Evolutionary conservation across 2,329 filamentous ascomycete genomes (phyloP), one percentile per base, ranked within the genome.

Genomic region (Beauveria brongniartii): DNA sequence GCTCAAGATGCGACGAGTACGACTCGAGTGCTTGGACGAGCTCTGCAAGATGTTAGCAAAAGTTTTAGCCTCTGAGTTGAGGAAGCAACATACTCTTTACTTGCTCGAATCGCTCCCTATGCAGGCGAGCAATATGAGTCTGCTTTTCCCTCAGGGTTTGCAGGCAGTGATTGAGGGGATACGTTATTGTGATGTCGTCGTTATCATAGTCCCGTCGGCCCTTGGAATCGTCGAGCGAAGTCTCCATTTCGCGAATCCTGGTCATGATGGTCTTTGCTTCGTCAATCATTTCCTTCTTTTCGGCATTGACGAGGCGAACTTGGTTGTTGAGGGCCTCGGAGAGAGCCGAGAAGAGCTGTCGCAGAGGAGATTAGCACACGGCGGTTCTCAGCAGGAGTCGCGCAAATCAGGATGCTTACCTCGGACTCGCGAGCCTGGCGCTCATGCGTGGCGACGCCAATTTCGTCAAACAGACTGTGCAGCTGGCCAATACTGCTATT

Each of bases 391-490:
- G 37, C 0, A 16, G 34, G 14, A 37, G 24, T 43, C 40, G 40
- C 34, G 18, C 69, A n/a, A 30, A 10, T 20, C 7, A 6, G 12
- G 18, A 5, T 20, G 18, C 63, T 82, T 78, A 95, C 92, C 86
- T 97, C 91, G 72, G 90, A 84, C 73, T 97, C 93, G 69, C 94
- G 84, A 55, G 85, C 82, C 72, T 97, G 92, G 70, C 94, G 89
- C 74, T 97, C 94, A 85, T 96, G 92, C 70, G 80, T 86, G 30
- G 93, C 85, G n/a, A 99, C 90, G 62, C 94, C 94, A 70, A 99
- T 99, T 72, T 99, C 93, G 74, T 99, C 94, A 71, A 97, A 99
- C 62, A 97, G 84, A 66, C 89, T 90, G 76, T 97, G 93, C 63
- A 99, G 83, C 76, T 97, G 92, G 74, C 85, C 86, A 72, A 97